Evolutionary conservation across 2,329 filamentous ascomycete genomes (phyloP).

Genomic region (Fusarium equiseti): DNA sequence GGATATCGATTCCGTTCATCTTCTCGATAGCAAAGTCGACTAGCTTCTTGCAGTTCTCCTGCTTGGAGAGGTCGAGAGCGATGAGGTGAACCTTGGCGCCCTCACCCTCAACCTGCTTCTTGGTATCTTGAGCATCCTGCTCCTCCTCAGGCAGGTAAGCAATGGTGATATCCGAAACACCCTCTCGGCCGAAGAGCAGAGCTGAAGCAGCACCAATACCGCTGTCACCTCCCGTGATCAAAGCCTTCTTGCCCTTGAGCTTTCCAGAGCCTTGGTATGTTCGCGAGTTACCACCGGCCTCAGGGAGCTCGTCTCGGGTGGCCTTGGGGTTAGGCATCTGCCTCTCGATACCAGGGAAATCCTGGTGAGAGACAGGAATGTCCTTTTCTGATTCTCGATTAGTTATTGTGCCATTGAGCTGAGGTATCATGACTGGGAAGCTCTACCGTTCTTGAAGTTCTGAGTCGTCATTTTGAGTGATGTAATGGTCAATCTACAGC

Average conservation of each 20-base stretch:
- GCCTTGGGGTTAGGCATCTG: constrained; percentile 59
- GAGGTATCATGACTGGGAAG: not conserved
- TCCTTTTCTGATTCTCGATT: constrained; percentile 52
- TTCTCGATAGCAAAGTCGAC: constrained; percentile 74
- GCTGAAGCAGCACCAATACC: constrained; percentile 83
- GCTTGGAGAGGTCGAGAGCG: constrained; percentile 72
- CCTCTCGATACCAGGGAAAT: constrained; percentile 47
- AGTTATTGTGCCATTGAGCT: not conserved
- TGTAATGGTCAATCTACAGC: not conserved
- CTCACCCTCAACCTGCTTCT: constrained; percentile 74
- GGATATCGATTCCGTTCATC: constrained; percentile 78
- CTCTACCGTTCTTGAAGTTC: constrained; percentile 41
- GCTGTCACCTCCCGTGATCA: constrained; percentile 85
- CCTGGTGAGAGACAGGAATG: constrained; percentile 48
- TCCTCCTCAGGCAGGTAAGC: constrained; percentile 82
- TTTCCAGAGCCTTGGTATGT: constrained; percentile 82
- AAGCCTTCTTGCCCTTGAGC: constrained; percentile 77
- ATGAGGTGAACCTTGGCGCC: constrained; percentile 75
- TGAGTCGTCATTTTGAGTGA: constrained; percentile 38
- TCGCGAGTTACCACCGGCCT: constrained; percentile 74
- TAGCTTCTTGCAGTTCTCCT: constrained; percentile 76
- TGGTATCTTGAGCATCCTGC: constrained; percentile 80
- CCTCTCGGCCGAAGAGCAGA: constrained; percentile 84
- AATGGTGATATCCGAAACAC: constrained; percentile 75
- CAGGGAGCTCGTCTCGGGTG: constrained; percentile 74